Evolutionary conservation across 805 yeast species (phyloP), one percentile per base, ranked within the genome.

Genomic region (Yamadazyma nakazawae): DNA sequence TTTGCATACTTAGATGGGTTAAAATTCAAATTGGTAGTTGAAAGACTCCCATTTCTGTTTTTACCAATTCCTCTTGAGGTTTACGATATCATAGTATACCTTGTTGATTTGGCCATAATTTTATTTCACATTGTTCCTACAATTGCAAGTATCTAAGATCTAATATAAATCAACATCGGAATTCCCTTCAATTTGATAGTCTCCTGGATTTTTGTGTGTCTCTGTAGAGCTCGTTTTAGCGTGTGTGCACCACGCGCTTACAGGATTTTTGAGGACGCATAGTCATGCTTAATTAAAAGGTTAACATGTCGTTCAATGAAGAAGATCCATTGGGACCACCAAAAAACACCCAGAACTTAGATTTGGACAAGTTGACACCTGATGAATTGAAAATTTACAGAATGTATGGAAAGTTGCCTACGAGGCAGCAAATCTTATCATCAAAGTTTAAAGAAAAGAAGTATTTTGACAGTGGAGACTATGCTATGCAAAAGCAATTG

Each of bases 401-500:
- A 58, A 67, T 90, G 71, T 90, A 91, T 64, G 97, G 97, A 26
- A 86, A 83, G 61, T 70, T 90, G 42, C 97, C 97, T 19, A 79
- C 90, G 24, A 84, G 81, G 47, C 83, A 84, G 47, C 96, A 89
- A 52, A 72, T 90, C 17, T 72, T 90, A 43, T 76, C 85, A 43
- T 80, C 84, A 51, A 88, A 85, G 61, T 70, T 88, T 57, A 87
- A 86, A 65, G 97, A 90, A 53, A 80, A 96, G 57, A 91, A 89
- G 70, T 90, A 86, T 65, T 91, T 90, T 59, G 97, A 90, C 61
- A 85, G 95, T 51, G 97, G 97, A 9, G 97, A 90, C 66, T 90
- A 90, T 64, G 96, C 96, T 10, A 78, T 90, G 77, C 86, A 82
- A 47, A 72, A 72, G 48, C 78, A 71, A 54, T 54, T 66, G 28